A percentile compares a stretch with the other conserved stretches of the same genome.
These are phyloP conservation scores for Mycena citricolor DNA, from an alignment of 1,284 basidiomycete species.

Conservation along the genomic window DNA sequence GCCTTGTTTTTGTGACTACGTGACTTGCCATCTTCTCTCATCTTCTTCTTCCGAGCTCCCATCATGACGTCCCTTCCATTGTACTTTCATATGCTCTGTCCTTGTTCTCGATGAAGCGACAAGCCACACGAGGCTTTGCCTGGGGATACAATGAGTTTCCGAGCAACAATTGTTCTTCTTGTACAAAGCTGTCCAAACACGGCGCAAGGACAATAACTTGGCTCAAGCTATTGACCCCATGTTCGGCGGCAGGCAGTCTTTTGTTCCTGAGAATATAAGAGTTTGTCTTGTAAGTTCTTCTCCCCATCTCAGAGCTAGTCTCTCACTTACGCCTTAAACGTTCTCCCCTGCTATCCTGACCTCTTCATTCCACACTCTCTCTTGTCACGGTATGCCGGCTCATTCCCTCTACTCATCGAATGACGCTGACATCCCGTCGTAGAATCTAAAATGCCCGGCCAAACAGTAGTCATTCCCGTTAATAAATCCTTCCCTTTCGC, in stretches of 20 bases:
- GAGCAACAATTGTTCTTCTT: neutral
- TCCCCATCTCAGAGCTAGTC: slow-evolving; percentile 19
- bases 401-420: neutral
- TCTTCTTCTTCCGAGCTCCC: no score
- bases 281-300: neutral
- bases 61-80: no score
- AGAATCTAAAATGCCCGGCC: slow-evolving; percentile 10
- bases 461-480: slow-evolving; percentile 9
- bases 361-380: slow-evolving; percentile 4
- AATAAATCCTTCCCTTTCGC: slow-evolving; percentile 13
- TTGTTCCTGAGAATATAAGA: slow-evolving; percentile 18
- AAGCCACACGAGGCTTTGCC: no score
- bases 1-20: no score
- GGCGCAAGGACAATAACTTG: slow-evolving; percentile 1
- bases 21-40: no score
- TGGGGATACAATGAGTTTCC: neutral
- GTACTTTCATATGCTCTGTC: no score
- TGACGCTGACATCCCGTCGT: neutral
- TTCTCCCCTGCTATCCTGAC: neutral
- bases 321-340: slow-evolving; percentile 19
- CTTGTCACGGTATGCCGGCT: slow-evolving; percentile 4
- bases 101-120: no score
- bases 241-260: slow-evolving; percentile 6
- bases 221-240: slow-evolving; percentile 12
- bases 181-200: slow-evolving; percentile 12